These are phyloP conservation scores for Pseudogymnoascus sp. DNA, from an alignment of 2,329 filamentous ascomycete genomes.

Conservation along the genomic window DNA sequence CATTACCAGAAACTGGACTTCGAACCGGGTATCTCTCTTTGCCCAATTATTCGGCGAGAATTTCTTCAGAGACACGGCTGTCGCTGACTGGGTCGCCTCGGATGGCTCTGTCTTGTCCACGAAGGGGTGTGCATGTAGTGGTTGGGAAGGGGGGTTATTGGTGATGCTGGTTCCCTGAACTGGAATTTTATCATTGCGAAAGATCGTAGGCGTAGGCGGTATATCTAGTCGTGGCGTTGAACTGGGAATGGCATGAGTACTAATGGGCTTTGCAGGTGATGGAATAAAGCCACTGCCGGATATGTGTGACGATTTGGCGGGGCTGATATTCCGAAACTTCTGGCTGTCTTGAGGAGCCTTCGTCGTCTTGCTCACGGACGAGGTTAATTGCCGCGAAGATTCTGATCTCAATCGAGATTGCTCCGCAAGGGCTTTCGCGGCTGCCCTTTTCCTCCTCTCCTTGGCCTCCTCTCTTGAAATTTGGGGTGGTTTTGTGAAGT, in stretches of 20 bases:
- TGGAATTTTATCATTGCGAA: background rate
- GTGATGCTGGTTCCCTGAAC: too few relatives aligned
- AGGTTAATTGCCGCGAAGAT: background rate
- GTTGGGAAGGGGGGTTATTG: background rate
- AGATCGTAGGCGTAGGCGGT: background rate
- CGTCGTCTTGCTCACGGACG: background rate
- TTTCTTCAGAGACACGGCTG: background rate
- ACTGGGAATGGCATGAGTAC: background rate
- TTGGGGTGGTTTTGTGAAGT: background rate
- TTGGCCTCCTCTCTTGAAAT: background rate
- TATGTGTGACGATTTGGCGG: background rate
- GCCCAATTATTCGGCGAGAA: background rate
- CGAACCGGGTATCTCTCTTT: background rate
- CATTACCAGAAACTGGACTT: background rate
- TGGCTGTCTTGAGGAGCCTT: background rate
- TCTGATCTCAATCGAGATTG: background rate
- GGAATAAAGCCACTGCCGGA: background rate
- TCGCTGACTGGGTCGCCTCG: background rate
- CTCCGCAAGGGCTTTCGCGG: background rate
- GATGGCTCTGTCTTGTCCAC: background rate
- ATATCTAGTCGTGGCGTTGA: background rate
- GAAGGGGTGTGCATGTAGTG: background rate
- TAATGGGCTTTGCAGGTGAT: background rate
- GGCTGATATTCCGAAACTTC: background rate
- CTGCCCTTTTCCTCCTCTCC: background rate